These are phyloP conservation scores for Trifolium fragiferum DNA, from an alignment of 306 rosid species.

Conservation along the genomic window DNA sequence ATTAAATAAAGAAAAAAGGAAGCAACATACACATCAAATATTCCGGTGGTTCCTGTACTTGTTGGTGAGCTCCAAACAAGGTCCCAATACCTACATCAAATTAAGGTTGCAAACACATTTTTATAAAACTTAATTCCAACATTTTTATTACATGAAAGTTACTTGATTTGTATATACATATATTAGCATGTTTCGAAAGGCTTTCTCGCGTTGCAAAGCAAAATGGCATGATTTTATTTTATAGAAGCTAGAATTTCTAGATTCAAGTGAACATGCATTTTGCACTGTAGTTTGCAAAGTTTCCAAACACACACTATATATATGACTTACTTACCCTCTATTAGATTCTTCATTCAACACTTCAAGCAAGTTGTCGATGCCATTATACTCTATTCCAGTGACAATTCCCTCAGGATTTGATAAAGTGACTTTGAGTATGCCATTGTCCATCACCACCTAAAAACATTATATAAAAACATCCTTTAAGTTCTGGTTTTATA, in stretches of 20 bases:
- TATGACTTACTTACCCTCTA: slow-evolving; percentile 52
- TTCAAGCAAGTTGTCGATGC: slow-evolving; percentile 84
- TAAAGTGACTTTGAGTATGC: slow-evolving; percentile 76
- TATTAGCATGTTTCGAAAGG: too few relatives aligned
- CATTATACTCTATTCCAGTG: slow-evolving; percentile 74
- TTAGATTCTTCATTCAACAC: slow-evolving; percentile 72
- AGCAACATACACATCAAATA: slow-evolving; percentile 73
- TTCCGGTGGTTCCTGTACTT: slow-evolving; percentile 59
- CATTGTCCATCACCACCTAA: slow-evolving; percentile 91
- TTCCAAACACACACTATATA: neutral
- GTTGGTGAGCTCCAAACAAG: slow-evolving; percentile 77
- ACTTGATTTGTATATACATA: neutral
- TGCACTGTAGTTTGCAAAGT: too few relatives aligned
- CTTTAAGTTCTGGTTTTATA: too few relatives aligned
- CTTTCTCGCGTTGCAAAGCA: too few relatives aligned
- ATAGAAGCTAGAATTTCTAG: too few relatives aligned
- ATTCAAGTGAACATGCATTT: too few relatives aligned
- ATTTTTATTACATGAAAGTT: slow-evolving; percentile 1
- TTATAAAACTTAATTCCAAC: neutral
- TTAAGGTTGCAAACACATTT: neutral
- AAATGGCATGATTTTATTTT: too few relatives aligned
- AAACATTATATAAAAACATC: slow-evolving; percentile 4
- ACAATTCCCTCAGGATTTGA: slow-evolving; percentile 88
- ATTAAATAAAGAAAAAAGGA: neutral
- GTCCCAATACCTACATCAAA: slow-evolving; percentile 81